Conservation (phyloP, 176 grass and related monocot genomes). For the Bolboschoenus planiculmis region DNA sequence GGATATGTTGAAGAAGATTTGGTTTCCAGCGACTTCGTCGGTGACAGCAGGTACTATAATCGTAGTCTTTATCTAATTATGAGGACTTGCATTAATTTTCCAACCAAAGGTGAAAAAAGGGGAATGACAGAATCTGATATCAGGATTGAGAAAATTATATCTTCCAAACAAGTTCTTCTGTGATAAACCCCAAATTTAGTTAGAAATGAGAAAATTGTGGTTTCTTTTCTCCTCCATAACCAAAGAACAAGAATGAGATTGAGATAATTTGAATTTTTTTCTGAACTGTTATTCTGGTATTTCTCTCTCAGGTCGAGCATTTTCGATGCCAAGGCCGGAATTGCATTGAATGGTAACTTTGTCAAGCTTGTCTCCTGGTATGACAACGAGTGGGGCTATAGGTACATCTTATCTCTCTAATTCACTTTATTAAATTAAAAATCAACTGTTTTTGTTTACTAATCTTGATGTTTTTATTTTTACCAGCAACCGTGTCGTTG, state of each 20-base stretch:
- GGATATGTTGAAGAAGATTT: constrained; percentile 79
- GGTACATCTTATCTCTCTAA: constrained; percentile 15
- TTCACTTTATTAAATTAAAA: neutral
- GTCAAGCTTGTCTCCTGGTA: constrained; percentile 76
- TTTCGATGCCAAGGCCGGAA: constrained; percentile 83
- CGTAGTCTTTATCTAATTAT: too few relatives aligned
- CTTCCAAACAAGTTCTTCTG: neutral
- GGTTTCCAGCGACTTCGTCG: constrained; percentile 64
- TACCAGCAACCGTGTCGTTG: constrained; percentile 56
- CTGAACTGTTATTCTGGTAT: neutral
- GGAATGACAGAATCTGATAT: neutral
- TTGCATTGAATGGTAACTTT: constrained; percentile 63
- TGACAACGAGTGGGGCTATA: constrained; percentile 88
- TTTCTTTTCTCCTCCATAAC: too few relatives aligned
- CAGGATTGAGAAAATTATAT: neutral
- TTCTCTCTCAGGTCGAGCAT: constrained; percentile 54
- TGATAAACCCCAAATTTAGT: neutral
- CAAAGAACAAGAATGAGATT: neutral
- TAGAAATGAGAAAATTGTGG: neutral
- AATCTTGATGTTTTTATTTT: neutral
- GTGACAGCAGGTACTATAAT: constrained; percentile 55
- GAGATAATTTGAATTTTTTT: neutral
- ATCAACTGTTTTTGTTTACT: neutral
- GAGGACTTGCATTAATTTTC: neutral
- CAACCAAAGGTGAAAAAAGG: neutral